These are phyloP conservation scores for Melastoma malabathricum DNA, from an alignment of 345 rosid genomes.

Conservation along the genomic window DNA sequence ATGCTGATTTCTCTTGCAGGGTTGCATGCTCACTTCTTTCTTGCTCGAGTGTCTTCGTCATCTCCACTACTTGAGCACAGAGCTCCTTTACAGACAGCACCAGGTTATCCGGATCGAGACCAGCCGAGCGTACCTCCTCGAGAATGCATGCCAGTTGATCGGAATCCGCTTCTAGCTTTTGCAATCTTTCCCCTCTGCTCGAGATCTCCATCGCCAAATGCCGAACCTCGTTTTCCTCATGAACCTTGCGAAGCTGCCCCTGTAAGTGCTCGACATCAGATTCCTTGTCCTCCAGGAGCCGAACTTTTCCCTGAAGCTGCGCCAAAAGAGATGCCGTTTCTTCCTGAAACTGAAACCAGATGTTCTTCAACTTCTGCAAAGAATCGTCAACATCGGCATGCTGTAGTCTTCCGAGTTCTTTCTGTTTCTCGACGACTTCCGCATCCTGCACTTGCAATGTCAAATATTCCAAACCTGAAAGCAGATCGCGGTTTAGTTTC, in stretches of 20 bases:
- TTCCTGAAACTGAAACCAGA: conserved; percentile 85
- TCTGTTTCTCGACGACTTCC: conserved; percentile 67
- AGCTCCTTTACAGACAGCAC: conserved; percentile 44
- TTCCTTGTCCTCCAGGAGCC: conserved; percentile 51
- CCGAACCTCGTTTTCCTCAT: conserved; percentile 41
- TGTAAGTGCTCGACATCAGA: conserved; percentile 31
- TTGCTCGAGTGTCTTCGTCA: conserved; percentile 38
- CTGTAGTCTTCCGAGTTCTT: conserved; percentile 71
- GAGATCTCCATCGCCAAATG: conserved; percentile 53
- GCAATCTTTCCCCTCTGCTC: conserved; percentile 47
- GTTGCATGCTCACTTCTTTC: conserved; percentile 30
- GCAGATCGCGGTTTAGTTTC: too few relatives aligned
- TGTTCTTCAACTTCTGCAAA: conserved; percentile 70
- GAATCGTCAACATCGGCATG: conserved; percentile 78
- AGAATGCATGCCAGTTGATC: conserved; percentile 6
- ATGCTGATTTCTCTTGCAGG: conserved; percentile 44
- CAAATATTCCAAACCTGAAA: too few relatives aligned
- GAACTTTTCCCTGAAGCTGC: conserved; percentile 46
- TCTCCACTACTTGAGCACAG: conserved; percentile 24
- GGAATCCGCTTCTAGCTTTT: conserved; percentile 72
- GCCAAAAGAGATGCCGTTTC: conserved; percentile 53
- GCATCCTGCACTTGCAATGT: conserved; percentile 45
- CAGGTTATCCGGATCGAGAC: conserved; percentile 45
- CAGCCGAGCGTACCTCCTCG: conserved; percentile 63
- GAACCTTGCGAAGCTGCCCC: conserved; percentile 39